A percentile compares a stretch with the other conserved stretches of the same genome.
Evolutionary conservation across 129 eudicot genomes (phyloP).

Genomic region (Arctium minus): DNA sequence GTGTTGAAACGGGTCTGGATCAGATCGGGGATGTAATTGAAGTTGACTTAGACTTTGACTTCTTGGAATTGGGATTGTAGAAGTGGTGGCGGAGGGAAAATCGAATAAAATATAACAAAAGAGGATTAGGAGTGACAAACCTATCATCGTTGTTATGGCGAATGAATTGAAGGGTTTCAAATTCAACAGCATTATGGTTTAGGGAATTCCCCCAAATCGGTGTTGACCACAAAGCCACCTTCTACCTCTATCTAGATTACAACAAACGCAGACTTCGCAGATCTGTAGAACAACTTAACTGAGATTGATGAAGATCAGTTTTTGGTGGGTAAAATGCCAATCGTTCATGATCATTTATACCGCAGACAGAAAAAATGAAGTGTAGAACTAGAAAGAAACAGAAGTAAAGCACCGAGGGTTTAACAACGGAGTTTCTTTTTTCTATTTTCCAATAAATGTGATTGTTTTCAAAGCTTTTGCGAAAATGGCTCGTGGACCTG

Average conservation of each 20-base stretch:
- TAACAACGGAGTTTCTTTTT: too few relatives aligned
- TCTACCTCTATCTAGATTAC: not conserved
- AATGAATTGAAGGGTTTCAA: conserved; percentile 58
- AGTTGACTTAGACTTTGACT: conserved; percentile 30
- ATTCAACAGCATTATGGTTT: conserved; percentile 35
- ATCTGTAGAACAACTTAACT: not conserved
- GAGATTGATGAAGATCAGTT: not conserved
- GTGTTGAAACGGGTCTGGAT: conserved; percentile 65
- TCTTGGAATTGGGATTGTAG: conserved; percentile 26
- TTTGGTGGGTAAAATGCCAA: not conserved
- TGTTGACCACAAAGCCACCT: not conserved
- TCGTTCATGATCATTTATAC: not conserved
- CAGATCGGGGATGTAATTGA: conserved; percentile 32
- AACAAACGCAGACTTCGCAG: not conserved
- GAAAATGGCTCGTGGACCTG: too few relatives aligned
- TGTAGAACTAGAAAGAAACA: not conserved
- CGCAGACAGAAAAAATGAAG: not conserved
- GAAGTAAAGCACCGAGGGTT: not conserved
- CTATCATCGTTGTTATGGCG: conserved; percentile 48
- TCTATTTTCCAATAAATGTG: too few relatives aligned
- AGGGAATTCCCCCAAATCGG: conserved; percentile 9
- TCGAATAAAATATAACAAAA: conserved; percentile 55
- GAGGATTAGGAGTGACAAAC: conserved; percentile 46
- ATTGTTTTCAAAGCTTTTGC: too few relatives aligned
- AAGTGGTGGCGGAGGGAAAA: conserved; percentile 46